Conservation (phyloP, 1,139 yeast species). For the Candida tetrigidarum region DNA sequence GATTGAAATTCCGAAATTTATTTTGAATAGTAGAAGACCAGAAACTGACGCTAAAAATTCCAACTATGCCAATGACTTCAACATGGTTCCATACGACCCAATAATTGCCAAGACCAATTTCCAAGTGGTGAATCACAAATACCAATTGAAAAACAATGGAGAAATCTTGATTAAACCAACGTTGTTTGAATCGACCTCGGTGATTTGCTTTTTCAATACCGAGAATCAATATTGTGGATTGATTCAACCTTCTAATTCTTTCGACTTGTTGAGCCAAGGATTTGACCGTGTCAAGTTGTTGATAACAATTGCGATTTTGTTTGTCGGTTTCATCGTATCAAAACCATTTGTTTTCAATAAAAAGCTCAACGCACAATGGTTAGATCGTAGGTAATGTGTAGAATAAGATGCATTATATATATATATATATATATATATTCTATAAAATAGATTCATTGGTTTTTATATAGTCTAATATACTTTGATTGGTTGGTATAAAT, state of each 20-base stretch:
- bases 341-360: constrained; percentile 64
- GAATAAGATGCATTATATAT: neutral
- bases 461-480: constrained; percentile 26
- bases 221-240: constrained; percentile 76
- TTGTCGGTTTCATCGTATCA: constrained; percentile 46
- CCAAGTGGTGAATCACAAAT: constrained; percentile 42
- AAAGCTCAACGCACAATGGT: constrained; percentile 43
- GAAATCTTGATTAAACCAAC: constrained; percentile 62
- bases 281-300: constrained; percentile 73
- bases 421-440: constrained; percentile 14
- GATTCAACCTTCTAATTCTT: constrained; percentile 81
- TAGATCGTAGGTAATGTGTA: constrained; percentile 21
- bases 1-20: constrained; percentile 69
- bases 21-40: constrained; percentile 65
- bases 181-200: constrained; percentile 77
- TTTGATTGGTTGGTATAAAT: constrained; percentile 15
- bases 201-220: constrained; percentile 67
- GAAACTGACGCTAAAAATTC: constrained; percentile 54
- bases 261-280: constrained; percentile 69
- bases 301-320: constrained; percentile 58
- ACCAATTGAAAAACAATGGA: constrained; percentile 25
- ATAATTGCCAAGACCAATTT: constrained; percentile 53
- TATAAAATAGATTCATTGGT: constrained; percentile 19
- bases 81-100: constrained; percentile 69
- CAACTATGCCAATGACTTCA: constrained; percentile 62